Conservation (phyloP, 148 eudicot genomes). For the Silene uniflora region DNA sequence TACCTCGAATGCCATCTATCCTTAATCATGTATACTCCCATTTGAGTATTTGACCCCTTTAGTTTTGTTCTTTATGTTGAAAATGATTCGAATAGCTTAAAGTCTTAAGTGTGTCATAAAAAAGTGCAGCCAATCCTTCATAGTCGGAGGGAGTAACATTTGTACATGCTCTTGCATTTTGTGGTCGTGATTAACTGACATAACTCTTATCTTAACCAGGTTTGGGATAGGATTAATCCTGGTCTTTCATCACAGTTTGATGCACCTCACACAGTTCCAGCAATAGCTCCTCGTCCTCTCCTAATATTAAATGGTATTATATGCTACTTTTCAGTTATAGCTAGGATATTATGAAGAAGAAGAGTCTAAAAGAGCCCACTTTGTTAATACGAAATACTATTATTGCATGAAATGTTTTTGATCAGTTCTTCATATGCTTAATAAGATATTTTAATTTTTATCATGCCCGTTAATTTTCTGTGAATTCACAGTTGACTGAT, state of each 20-base stretch:
- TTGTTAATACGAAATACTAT: no score
- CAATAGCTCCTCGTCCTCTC: slow-evolving; percentile 83
- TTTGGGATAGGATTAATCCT: slow-evolving; percentile 92
- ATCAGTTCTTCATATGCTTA: no score
- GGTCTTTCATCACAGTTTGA: slow-evolving; percentile 85
- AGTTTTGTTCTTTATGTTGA: not conserved
- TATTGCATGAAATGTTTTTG: no score
- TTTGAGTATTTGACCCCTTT: not conserved
- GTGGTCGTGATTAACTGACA: not conserved
- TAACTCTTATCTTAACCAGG: slow-evolving; percentile 39
- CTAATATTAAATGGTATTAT: slow-evolving; percentile 71
- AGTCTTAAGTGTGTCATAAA: not conserved
- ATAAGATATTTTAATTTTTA: not conserved
- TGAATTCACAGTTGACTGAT: not conserved
- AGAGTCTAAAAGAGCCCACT: no score
- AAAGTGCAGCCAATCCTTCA: not conserved
- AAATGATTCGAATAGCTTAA: slow-evolving; percentile 1
- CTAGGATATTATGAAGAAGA: not conserved
- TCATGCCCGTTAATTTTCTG: not conserved
- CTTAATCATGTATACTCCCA: not conserved
- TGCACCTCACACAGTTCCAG: slow-evolving; percentile 71
- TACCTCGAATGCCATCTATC: not conserved
- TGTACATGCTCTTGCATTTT: not conserved
- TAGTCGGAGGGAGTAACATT: not conserved
- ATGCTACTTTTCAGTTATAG: slow-evolving; percentile 5